Evolutionary conservation across 2,329 filamentous ascomycete species (phyloP), one percentile per base, ranked within the genome.

Genomic region (Pyrenochaeta sp.): DNA sequence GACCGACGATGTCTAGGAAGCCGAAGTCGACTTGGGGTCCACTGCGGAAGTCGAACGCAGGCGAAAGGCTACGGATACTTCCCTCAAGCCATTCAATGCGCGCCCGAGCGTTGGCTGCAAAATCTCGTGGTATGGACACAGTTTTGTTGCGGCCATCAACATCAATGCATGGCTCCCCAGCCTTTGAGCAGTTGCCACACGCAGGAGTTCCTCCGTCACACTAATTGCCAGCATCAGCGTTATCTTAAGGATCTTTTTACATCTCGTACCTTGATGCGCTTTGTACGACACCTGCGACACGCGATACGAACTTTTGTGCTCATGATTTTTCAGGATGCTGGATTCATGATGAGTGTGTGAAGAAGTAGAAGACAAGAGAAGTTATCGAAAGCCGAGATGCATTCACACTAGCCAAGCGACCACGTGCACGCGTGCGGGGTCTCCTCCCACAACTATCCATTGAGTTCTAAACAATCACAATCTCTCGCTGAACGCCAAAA

Each of bases 161-260:
- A 35, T 74, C 71, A 1, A 74, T 53, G 41, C 71, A 74, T 3
- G 56, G 41, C 9, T 67, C 58, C 2, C 59, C 61, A 17, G 69
- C 65, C 29, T 71, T 71, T 8, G 68, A 53, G 21, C 71, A 27
- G 9, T 73, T 73, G 7, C 59, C 61, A 41, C 70, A 73, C 0
- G 69, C 69, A 9, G 72, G 71, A 17, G 68, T 58, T 32, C 68
- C 55, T 5, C 72, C 70, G 51, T 74, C 72, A 28, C 71, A 72
- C 68, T 30, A n/a, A n/a, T n/a, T n/a, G n/a, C n/a, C n/a, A n/a
- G n/a, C n/a, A n/a, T n/a, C n/a, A n/a, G n/a, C n/a, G n/a, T n/a
- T n/a, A n/a, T n/a, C n/a, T n/a, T n/a, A n/a, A n/a, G n/a, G n/a
- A n/a, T n/a, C n/a, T n/a, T n/a, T n/a, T n/a, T n/a, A n/a, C n/a